Conservation (phyloP, 2,329 filamentous ascomycete genomes). For the Fusarium piperis region DNA sequence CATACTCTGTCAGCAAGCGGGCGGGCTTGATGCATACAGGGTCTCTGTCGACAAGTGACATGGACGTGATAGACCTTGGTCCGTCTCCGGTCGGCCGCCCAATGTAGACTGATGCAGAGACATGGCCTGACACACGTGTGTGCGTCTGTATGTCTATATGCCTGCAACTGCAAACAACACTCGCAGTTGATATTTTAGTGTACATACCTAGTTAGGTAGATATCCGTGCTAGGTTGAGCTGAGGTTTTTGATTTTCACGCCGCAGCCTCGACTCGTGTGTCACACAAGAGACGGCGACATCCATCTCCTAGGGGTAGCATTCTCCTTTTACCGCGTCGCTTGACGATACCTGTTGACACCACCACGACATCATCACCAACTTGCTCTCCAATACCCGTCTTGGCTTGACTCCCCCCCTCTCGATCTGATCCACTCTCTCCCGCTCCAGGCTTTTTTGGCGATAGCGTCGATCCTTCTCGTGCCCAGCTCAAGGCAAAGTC, state of each 20-base stretch:
- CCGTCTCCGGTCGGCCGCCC: background rate
- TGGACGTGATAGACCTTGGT: background rate
- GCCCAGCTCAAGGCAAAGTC: background rate
- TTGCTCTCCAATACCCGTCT: background rate
- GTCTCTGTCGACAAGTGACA: background rate
- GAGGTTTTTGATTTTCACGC: background rate
- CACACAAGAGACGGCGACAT: background rate
- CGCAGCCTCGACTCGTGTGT: background rate
- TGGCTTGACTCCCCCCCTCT: conserved; percentile 3
- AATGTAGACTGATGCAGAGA: background rate
- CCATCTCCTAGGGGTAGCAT: background rate
- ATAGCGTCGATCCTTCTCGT: conserved; percentile 28
- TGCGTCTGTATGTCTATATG: background rate
- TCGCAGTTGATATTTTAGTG: conserved; percentile 21
- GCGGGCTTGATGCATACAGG: background rate
- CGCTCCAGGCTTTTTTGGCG: conserved; percentile 7
- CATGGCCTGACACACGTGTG: background rate
- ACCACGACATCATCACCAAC: background rate
- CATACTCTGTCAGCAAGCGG: background rate
- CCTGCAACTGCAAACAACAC: conserved; percentile 5
- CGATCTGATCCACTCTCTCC: conserved; percentile 24
- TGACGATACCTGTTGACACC: background rate
- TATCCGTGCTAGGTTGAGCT: background rate
- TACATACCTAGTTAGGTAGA: background rate
- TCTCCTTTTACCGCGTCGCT: background rate